Evolutionary conservation across 139 green algal species (phyloP).

Genomic region (Chlorella sp.): DNA sequence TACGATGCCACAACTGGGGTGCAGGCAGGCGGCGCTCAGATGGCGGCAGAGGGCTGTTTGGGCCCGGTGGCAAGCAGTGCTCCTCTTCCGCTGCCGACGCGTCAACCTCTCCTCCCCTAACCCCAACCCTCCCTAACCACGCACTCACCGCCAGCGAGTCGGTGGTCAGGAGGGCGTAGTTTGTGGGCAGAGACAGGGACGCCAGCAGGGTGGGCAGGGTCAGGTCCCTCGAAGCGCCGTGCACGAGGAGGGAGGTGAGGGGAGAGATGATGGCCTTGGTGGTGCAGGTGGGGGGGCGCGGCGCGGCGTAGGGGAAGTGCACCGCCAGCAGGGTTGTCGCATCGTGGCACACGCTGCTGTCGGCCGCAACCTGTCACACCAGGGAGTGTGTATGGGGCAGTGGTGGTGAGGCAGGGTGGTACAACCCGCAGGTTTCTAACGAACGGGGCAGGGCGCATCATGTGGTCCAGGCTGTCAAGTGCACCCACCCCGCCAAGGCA

Average conservation of each 20-base stretch:
- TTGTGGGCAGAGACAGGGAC: not conserved
- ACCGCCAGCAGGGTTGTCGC: not conserved
- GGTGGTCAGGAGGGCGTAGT: not conserved
- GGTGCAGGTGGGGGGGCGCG: not conserved
- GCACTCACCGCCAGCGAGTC: slow-evolving; percentile 11
- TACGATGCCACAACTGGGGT: not conserved
- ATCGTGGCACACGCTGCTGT: slow-evolving; percentile 26
- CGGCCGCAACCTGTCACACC: not conserved
- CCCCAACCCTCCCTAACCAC: not conserved
- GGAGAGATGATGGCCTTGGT: not conserved
- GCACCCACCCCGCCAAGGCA: not conserved
- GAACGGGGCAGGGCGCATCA: no score
- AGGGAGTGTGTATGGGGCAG: not conserved
- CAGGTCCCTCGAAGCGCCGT: not conserved
- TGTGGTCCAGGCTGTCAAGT: no score
- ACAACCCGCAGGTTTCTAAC: not conserved
- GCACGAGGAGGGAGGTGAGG: slow-evolving; percentile 17
- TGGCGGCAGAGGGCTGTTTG: not conserved
- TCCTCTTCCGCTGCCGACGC: not conserved
- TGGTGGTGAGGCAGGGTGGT: not conserved
- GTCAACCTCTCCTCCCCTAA: not conserved
- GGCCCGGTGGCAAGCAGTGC: not conserved
- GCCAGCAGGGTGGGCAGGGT: not conserved
- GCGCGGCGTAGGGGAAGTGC: slow-evolving; percentile 11
- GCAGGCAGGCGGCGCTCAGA: not conserved